A percentile compares a stretch with the other conserved stretches of the same genome.
These are phyloP conservation scores for Picea sitchensis DNA, from an alignment of 75 land plant genomes.

Conservation along the genomic window DNA sequence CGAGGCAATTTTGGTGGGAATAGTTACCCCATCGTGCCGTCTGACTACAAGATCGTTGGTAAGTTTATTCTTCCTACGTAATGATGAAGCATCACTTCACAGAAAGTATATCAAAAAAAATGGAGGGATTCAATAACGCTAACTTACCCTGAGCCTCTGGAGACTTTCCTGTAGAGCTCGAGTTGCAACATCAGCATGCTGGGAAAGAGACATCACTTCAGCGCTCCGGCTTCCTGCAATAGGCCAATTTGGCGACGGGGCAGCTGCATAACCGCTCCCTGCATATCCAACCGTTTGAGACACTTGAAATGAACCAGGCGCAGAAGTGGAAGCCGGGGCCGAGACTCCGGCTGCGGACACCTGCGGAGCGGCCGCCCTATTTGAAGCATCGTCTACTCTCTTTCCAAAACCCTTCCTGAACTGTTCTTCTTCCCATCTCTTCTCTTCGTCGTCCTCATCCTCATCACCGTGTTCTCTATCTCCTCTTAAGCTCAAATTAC, in stretches of 20 bases:
- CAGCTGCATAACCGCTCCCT: conserved; percentile 6
- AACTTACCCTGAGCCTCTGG: conserved; percentile 51
- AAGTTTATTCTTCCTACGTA: too few relatives aligned
- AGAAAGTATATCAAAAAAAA: background rate
- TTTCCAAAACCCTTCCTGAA: conserved; percentile 88
- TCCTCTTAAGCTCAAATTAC: background rate
- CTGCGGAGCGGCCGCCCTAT: conserved; percentile 4
- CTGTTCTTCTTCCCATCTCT: conserved; percentile 97
- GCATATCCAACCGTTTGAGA: conserved; percentile 11
- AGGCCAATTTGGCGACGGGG: conserved; percentile 18
- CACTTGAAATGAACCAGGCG: background rate
- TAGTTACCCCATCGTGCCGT: too few relatives aligned
- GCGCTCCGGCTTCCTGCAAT: conserved; percentile 29
- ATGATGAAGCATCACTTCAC: too few relatives aligned
- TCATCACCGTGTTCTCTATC: conserved; percentile 26
- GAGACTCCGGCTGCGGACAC: background rate
- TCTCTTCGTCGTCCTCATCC: conserved; percentile 89
- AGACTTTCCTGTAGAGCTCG: conserved; percentile 57
- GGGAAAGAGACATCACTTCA: conserved; percentile 56
- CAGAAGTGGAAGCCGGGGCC: conserved; percentile 6
- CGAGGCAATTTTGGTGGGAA: too few relatives aligned
- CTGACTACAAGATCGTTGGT: too few relatives aligned
- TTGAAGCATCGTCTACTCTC: conserved; percentile 65
- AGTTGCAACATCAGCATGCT: conserved; percentile 70
- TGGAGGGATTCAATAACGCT: background rate